Evolutionary conservation across 148 eudicot genomes (phyloP).

Genomic region (Chenopodium quinoa): DNA sequence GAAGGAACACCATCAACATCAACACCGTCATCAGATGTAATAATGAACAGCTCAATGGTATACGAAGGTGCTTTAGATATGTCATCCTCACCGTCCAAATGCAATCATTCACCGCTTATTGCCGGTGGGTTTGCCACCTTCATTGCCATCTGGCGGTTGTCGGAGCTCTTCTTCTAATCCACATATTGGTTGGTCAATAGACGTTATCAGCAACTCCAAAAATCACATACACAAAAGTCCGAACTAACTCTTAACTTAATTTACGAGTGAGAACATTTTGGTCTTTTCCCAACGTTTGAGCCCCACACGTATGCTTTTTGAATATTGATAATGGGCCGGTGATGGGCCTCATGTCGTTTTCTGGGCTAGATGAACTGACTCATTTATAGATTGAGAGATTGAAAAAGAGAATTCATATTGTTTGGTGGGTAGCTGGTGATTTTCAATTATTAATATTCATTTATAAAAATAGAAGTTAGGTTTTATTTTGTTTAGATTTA

Average conservation of each 20-base stretch:
- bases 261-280: neutral
- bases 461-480: neutral
- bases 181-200: neutral
- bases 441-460: neutral
- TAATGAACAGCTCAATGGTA: slow-evolving; percentile 49
- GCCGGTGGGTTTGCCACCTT: slow-evolving; percentile 42
- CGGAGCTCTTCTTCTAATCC: slow-evolving; percentile 33
- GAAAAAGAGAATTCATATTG: neutral
- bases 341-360: slow-evolving; percentile 1
- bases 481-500: too few species aligned
- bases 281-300: neutral
- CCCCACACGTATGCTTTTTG: neutral
- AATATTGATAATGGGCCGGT: slow-evolving; percentile 1
- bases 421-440: slow-evolving; percentile 1
- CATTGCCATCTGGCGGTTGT: slow-evolving; percentile 37
- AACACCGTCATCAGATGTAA: slow-evolving; percentile 16
- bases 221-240: neutral
- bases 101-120: slow-evolving; percentile 19
- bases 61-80: slow-evolving; percentile 57
- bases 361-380: slow-evolving; percentile 7
- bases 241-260: neutral
- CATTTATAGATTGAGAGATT: neutral
- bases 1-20: slow-evolving; percentile 24
- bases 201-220: neutral
- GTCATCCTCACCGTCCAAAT: slow-evolving; percentile 40